Evolutionary conservation across 371 early-diverging fungal species (phyloP).

Genomic region (Mortierella sp.): DNA sequence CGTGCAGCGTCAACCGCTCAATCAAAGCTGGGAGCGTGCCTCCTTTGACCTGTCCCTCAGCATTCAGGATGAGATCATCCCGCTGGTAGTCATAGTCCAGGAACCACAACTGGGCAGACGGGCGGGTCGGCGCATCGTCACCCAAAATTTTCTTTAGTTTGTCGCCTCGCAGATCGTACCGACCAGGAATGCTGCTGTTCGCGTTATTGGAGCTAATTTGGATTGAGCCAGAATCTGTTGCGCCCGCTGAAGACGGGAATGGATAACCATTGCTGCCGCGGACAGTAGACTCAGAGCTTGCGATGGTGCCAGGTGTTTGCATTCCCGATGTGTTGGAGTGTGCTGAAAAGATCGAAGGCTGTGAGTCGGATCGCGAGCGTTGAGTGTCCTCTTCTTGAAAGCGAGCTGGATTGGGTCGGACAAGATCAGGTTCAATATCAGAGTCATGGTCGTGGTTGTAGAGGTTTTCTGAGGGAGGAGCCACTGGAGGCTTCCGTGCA

Average conservation of each 20-base stretch:
- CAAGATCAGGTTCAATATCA: constrained; percentile 37
- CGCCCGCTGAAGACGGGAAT: too few relatives aligned
- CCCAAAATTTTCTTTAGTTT: constrained; percentile 36
- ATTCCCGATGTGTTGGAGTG: constrained; percentile 8
- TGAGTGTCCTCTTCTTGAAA: not conserved
- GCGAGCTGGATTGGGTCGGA: not conserved
- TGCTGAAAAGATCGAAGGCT: constrained; percentile 4
- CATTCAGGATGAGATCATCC: constrained; percentile 81
- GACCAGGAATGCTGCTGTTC: constrained; percentile 28
- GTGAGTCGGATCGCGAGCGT: constrained; percentile 26
- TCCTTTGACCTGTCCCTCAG: constrained; percentile 91
- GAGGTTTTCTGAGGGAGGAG: constrained; percentile 3
- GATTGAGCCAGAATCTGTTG: too few relatives aligned
- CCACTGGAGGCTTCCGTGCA: constrained; percentile 18
- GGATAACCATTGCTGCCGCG: constrained; percentile 4
- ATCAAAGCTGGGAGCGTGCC: constrained; percentile 88
- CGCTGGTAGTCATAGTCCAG: constrained; percentile 78
- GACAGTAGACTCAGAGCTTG: too few relatives aligned
- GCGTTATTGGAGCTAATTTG: constrained; percentile 4
- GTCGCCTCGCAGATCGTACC: constrained; percentile 33
- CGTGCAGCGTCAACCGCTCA: constrained; percentile 92
- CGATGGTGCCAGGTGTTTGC: constrained; percentile 5
- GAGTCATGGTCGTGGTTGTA: constrained; percentile 43
- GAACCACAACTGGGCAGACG: constrained; percentile 66
- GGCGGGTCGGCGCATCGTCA: constrained; percentile 35